These are phyloP conservation scores for Penicillium pulvis DNA, from an alignment of 495 filamentous ascomycete species.

Conservation along the genomic window DNA sequence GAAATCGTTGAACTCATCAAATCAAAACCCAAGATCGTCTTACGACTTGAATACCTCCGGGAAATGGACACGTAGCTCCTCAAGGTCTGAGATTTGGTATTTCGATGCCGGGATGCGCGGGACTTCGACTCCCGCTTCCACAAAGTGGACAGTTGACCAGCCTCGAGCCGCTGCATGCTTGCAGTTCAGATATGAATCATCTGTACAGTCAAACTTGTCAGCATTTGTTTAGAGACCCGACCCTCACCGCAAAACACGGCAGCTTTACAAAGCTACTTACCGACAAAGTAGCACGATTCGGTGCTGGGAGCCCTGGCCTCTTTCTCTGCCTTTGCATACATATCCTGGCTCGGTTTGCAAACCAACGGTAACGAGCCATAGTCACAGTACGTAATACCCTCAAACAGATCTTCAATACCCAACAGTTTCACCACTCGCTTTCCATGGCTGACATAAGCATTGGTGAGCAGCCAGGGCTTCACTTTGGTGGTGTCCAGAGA, in stretches of 20 bases:
- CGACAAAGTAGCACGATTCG: slow-evolving; percentile 82
- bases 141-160: slow-evolving; percentile 79
- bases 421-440: slow-evolving; percentile 79
- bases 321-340: slow-evolving; percentile 78
- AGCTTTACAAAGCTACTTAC: slow-evolving; percentile 48
- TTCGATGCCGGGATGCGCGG: slow-evolving; percentile 63
- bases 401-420: slow-evolving; percentile 83
- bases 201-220: slow-evolving; percentile 42
- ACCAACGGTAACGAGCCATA: slow-evolving; percentile 67
- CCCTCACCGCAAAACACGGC: background rate
- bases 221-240: background rate
- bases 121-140: slow-evolving; percentile 65
- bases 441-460: slow-evolving; percentile 90
- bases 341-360: slow-evolving; percentile 82
- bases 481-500: slow-evolving; percentile 80
- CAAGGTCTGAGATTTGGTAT: slow-evolving; percentile 68
- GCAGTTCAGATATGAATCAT: slow-evolving; percentile 81
- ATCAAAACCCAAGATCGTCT: background rate
- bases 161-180: slow-evolving; percentile 69
- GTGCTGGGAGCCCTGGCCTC: slow-evolving; percentile 60
- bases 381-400: slow-evolving; percentile 91
- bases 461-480: slow-evolving; percentile 91
- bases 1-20: background rate
- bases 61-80: slow-evolving; percentile 71
- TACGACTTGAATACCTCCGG: slow-evolving; percentile 70